phyloP scores from a whole-genome alignment of 306 rosid genomes.

The Trichosanthes cucumerina region DNA sequence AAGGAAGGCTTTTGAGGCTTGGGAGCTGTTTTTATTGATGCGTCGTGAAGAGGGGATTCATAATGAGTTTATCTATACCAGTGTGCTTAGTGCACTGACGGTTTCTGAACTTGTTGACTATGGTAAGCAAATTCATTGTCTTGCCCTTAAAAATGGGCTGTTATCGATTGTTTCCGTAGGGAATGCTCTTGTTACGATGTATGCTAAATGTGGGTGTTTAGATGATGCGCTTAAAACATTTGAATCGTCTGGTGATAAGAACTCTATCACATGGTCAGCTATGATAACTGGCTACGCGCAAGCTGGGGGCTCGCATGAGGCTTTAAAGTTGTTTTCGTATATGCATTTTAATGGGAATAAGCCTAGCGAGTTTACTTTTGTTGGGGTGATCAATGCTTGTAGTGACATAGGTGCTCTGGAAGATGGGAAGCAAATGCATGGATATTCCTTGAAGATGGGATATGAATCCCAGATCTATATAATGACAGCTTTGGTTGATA shows the following conservation, averaged over 20 bases:
- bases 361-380: slow-evolving; percentile 65
- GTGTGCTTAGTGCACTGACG: slow-evolving; percentile 53
- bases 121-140: slow-evolving; percentile 68
- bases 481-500: slow-evolving; percentile 79
- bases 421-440: slow-evolving; percentile 70
- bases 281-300: slow-evolving; percentile 74
- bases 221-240: slow-evolving; percentile 64
- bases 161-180: slow-evolving; percentile 44
- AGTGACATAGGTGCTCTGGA: slow-evolving; percentile 44
- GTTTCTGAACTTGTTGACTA: slow-evolving; percentile 19
- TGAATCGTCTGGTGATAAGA: slow-evolving; percentile 39
- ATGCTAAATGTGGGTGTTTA: slow-evolving; percentile 62
- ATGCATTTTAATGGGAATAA: slow-evolving; percentile 51
- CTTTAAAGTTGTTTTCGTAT: slow-evolving; percentile 40
- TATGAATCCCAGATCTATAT: slow-evolving; percentile 51
- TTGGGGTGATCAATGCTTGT: slow-evolving; percentile 70
- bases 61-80: slow-evolving; percentile 48
- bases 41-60: slow-evolving; percentile 20
- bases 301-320: slow-evolving; percentile 53
- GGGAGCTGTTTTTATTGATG: slow-evolving; percentile 37
- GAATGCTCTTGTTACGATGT: slow-evolving; percentile 76
- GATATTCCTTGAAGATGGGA: slow-evolving; percentile 62
- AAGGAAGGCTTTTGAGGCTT: slow-evolving; percentile 34
- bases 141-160: slow-evolving; percentile 51
- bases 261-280: slow-evolving; percentile 84